A percentile compares a stretch with the other conserved stretches of the same genome.
Conservation (phyloP, 352 stramenopile species). For the Phytophthora cactorum region DNA sequence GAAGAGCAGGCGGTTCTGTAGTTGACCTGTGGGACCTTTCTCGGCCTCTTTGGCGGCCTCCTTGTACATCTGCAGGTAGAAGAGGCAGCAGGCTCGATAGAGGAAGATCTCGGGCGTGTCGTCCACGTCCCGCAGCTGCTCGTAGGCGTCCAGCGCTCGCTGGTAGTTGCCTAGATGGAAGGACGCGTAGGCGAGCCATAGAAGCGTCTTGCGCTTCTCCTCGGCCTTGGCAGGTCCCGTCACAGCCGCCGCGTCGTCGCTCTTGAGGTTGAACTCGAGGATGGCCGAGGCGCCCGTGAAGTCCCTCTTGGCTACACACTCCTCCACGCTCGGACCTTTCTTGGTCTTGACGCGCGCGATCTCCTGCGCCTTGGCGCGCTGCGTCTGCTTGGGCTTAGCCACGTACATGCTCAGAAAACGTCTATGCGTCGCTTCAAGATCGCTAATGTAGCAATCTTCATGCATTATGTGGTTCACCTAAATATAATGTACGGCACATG, state of each 20-base stretch:
- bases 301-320: slow-evolving; percentile 86
- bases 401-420: slow-evolving; percentile 60
- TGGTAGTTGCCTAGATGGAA: slow-evolving; percentile 96
- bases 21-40: slow-evolving; percentile 59
- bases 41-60: slow-evolving; percentile 84
- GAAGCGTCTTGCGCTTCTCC: slow-evolving; percentile 76
- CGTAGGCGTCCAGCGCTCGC: slow-evolving; percentile 91
- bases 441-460: not conserved
- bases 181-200: slow-evolving; percentile 96
- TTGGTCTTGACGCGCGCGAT: slow-evolving; percentile 77
- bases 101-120: slow-evolving; percentile 81
- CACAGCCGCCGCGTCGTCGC: slow-evolving; percentile 60
- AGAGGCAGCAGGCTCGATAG: slow-evolving; percentile 93
- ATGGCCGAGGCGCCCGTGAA: slow-evolving; percentile 95
- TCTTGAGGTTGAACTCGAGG: slow-evolving; percentile 95
- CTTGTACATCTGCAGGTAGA: slow-evolving; percentile 94
- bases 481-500: too few relatives aligned
- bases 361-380: slow-evolving; percentile 73
- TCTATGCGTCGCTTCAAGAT: slow-evolving; percentile 36
- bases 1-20: slow-evolving; percentile 96
- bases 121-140: slow-evolving; percentile 76
- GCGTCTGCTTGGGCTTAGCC: slow-evolving; percentile 80
- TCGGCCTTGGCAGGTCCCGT: slow-evolving; percentile 40
- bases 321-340: slow-evolving; percentile 77
- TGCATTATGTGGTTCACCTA: too few relatives aligned